Evolutionary conservation across 2,329 filamentous ascomycete species (phyloP), one percentile per base, ranked within the genome.

Genomic region (Alternaria sp.): DNA sequence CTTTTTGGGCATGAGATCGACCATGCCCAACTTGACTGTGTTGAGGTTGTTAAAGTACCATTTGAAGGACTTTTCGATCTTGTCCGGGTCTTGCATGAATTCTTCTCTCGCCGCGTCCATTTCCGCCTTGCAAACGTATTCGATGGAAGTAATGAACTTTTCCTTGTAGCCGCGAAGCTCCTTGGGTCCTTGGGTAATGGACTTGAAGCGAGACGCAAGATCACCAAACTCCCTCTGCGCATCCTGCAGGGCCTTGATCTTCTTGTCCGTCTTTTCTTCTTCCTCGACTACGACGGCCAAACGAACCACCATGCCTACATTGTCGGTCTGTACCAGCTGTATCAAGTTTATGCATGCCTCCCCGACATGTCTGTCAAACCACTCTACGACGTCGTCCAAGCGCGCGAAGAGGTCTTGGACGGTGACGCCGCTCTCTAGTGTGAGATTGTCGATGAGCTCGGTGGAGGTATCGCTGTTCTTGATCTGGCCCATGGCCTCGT

Each of bases 1-100:
- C 79, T 95, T 97, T 81, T 92, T 94, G 9, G 96, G 95, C 88
- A 97, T 94, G 54, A 99, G 85, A 28, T 88, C 87, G 62, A 91
- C 88, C 92, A 99, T 97, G 74, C 95, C 94, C 64, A 96, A 86
- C 79, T 94, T 93, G 74, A 97, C 94, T 4, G 93, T 93, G 79
- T 96, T 97, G 38, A 99, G 86, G 78, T 99, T 94, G 81, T 98
- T 97, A 83, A 98, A 99, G 80, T 89, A 99, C 95, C 95, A 99
- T 74, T 92, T 92, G 80, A 97, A 88, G 67, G 87, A 89, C 83
- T 97, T 97, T 66, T 96, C 92, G 48, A 99, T 84, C 71, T 87
- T 89, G 51, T 90, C 86, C 0, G 95, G 92, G 74, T 98, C 93
- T 38, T 90, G 91, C 54, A 94, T 81, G 78, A 99, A 98, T 48